Conservation (phyloP, 208 protist genomes). For the Porcisia hertigi region DNA sequence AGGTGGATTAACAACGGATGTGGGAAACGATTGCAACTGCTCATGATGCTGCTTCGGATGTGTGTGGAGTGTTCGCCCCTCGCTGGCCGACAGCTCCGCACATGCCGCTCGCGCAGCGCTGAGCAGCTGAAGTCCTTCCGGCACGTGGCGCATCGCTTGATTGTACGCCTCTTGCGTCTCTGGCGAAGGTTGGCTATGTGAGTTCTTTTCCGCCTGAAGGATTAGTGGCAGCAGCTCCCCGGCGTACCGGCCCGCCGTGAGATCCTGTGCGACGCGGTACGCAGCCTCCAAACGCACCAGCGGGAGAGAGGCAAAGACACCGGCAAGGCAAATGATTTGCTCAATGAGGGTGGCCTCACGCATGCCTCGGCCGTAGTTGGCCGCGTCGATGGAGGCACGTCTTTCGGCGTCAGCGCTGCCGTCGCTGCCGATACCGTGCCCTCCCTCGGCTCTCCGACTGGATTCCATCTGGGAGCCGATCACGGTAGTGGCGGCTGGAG, state of each 20-base stretch:
- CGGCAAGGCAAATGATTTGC: constrained; percentile 47
- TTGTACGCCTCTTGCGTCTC: constrained; percentile 29
- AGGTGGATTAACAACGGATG: neutral
- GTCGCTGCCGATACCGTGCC: neutral
- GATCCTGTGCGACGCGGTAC: constrained; percentile 42
- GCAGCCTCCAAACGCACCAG: constrained; percentile 39
- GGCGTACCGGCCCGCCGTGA: constrained; percentile 63
- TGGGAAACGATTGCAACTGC: neutral
- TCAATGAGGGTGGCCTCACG: constrained; percentile 51
- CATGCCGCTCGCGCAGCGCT: constrained; percentile 40
- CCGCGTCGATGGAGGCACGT: constrained; percentile 14
- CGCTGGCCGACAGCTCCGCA: constrained; percentile 23
- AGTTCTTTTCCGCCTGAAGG: constrained; percentile 34
- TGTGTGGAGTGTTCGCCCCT: neutral
- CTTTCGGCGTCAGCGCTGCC: neutral
- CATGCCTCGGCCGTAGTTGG: constrained; percentile 52
- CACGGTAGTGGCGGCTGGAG: neutral
- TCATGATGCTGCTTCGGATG: neutral
- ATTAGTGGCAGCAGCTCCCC: constrained; percentile 53
- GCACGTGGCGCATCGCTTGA: constrained; percentile 37
- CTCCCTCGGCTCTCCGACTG: neutral
- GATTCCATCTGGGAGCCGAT: neutral
- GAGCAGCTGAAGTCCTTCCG: constrained; percentile 45
- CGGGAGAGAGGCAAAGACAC: constrained; percentile 39
- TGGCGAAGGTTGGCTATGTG: neutral